Evolutionary conservation across 2,329 filamentous ascomycete genomes (phyloP).

Genomic region (Emergomyces pasteurianus): DNA sequence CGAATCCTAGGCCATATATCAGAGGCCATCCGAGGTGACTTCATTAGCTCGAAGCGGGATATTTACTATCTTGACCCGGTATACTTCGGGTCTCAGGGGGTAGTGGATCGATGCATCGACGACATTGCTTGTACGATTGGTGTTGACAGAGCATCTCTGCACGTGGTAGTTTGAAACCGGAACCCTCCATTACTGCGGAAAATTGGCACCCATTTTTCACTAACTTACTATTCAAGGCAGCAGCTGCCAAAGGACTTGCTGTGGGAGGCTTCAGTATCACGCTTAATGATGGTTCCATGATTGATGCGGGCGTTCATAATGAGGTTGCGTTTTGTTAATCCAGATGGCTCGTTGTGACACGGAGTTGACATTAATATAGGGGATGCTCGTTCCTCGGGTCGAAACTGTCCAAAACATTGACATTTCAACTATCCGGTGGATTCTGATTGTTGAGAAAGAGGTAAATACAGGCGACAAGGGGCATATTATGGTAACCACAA

Average conservation of each 20-base stretch:
- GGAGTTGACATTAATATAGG: conserved; percentile 28
- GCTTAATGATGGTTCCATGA: conserved; percentile 11
- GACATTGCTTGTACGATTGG: conserved; percentile 49
- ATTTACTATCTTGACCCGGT: conserved; percentile 52
- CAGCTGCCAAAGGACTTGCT: conserved; percentile 33
- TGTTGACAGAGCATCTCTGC: conserved; percentile 42
- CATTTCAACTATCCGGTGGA: conserved; percentile 40
- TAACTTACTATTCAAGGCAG: conserved; percentile 21
- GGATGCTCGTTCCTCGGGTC: conserved; percentile 41
- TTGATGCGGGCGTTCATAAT: conserved; percentile 29
- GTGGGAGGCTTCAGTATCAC: conserved; percentile 23
- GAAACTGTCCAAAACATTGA: conserved; percentile 35
- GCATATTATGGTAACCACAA: neutral
- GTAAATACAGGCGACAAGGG: conserved; percentile 20
- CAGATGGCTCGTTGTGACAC: neutral
- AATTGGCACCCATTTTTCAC: neutral
- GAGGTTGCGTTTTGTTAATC: conserved; percentile 17
- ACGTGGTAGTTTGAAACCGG: conserved; percentile 36
- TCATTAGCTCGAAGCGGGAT: conserved; percentile 49
- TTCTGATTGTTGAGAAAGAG: conserved; percentile 54
- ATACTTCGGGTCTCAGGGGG: conserved; percentile 45
- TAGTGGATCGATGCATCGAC: conserved; percentile 49
- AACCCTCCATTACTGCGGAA: neutral
- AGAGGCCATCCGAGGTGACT: conserved; percentile 36
- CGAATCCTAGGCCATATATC: conserved; percentile 46